A percentile compares a stretch with the other conserved stretches of the same genome.
These are phyloP conservation scores for Gnomoniopsis smithogilvyi DNA, from an alignment of 2,329 filamentous ascomycete genomes.

Conservation along the genomic window DNA sequence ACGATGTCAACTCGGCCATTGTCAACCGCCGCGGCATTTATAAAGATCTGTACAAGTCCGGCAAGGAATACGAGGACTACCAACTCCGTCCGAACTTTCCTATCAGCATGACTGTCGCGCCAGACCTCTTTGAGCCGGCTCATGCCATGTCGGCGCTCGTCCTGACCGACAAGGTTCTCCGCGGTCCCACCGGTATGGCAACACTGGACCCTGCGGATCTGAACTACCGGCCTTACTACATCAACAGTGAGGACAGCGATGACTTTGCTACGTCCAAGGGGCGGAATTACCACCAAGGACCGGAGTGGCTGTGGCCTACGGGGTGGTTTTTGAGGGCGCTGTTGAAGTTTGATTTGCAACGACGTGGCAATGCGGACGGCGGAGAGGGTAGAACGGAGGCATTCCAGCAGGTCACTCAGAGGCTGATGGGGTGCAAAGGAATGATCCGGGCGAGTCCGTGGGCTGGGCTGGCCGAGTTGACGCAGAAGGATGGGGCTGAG, in stretches of 20 bases:
- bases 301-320: slow-evolving; percentile 97
- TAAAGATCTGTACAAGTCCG: slow-evolving; percentile 92
- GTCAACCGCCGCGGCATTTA: slow-evolving; percentile 94
- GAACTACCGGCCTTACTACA: slow-evolving; percentile 93
- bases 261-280: slow-evolving; percentile 93
- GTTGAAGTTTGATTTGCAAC: slow-evolving; percentile 81
- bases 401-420: slow-evolving; percentile 89
- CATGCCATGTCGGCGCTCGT: slow-evolving; percentile 80
- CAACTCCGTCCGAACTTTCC: slow-evolving; percentile 92
- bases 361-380: slow-evolving; percentile 51
- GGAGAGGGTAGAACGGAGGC: slow-evolving; percentile 72
- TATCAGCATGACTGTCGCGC: slow-evolving; percentile 92
- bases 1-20: slow-evolving; percentile 75
- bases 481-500: slow-evolving; percentile 80
- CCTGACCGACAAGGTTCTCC: slow-evolving; percentile 73
- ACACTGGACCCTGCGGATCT: slow-evolving; percentile 89
- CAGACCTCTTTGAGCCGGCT: slow-evolving; percentile 75
- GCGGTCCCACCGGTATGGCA: slow-evolving; percentile 90
- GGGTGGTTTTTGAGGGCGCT: slow-evolving; percentile 93
- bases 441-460: slow-evolving; percentile 77
- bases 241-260: slow-evolving; percentile 87
- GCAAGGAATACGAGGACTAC: slow-evolving; percentile 97
- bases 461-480: slow-evolving; percentile 91
- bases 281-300: slow-evolving; percentile 96
- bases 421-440: slow-evolving; percentile 79